phyloP scores from a whole-genome alignment of 225 moss, liverwort and hornwort genomes.

The Pleurozium schreberi region DNA sequence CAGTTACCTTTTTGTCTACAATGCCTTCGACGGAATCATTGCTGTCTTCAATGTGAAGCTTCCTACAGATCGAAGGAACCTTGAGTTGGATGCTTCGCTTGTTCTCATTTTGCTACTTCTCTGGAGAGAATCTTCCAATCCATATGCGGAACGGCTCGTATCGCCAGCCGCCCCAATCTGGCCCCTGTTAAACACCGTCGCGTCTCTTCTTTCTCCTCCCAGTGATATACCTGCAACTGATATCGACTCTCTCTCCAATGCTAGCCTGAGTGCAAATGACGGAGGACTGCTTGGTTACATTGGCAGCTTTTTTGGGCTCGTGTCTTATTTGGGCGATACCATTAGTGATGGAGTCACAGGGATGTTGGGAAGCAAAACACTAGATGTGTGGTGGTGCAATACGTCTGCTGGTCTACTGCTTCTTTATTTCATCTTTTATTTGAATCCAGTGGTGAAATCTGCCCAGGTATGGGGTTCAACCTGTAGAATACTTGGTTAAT shows the following conservation, averaged over 20 bases:
- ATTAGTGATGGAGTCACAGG: conserved; percentile 20
- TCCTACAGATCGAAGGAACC: conserved; percentile 49
- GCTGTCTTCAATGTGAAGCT: conserved; percentile 70
- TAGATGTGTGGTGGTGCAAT: conserved; percentile 72
- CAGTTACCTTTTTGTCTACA: conserved; percentile 78
- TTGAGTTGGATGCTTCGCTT: conserved; percentile 76
- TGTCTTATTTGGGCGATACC: conserved; percentile 34
- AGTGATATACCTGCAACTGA: conserved; percentile 17
- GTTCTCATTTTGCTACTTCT: conserved; percentile 77
- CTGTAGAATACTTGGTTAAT: background rate
- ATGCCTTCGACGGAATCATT: conserved; percentile 68
- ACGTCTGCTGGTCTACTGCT: conserved; percentile 71
- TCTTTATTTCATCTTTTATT: conserved; percentile 74
- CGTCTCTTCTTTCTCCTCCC: conserved; percentile 54
- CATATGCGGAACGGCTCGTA: conserved; percentile 59
- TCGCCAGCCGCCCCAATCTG: conserved; percentile 59
- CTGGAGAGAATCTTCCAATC: conserved; percentile 88
- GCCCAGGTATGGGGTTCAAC: conserved; percentile 36
- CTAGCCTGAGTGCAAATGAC: conserved; percentile 28
- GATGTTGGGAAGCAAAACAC: conserved; percentile 14
- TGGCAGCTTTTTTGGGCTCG: conserved; percentile 55
- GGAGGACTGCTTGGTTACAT: conserved; percentile 65
- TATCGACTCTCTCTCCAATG: conserved; percentile 17
- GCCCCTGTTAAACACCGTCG: conserved; percentile 64
- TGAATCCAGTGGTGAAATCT: conserved; percentile 71